Conservation (phyloP, 768 basidiomycete genomes). For the Amanita polypyramis region DNA sequence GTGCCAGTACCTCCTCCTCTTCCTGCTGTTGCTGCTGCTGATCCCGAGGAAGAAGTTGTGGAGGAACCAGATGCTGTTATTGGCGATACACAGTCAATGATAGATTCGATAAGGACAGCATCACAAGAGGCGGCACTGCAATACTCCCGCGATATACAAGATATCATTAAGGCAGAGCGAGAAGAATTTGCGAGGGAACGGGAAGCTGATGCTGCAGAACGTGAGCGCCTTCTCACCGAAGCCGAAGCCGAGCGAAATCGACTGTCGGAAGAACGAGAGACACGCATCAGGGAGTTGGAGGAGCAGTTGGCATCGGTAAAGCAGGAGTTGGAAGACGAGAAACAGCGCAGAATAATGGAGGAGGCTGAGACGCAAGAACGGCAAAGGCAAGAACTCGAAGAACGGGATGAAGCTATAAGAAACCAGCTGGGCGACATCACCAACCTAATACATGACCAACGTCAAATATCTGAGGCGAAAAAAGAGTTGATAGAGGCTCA, state of each 20-base stretch:
- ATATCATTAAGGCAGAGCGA: slow-evolving; percentile 46
- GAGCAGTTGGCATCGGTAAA: slow-evolving; percentile 49
- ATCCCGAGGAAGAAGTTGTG: slow-evolving; percentile 3
- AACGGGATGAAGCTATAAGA: slow-evolving; percentile 50
- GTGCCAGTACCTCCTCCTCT: slow-evolving; percentile 18
- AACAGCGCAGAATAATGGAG: slow-evolving; percentile 42
- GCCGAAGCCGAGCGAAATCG: slow-evolving; percentile 38
- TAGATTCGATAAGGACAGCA: slow-evolving; percentile 20
- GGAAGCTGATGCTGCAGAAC: slow-evolving; percentile 43
- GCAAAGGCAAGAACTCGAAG: slow-evolving; percentile 43
- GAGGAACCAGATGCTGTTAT: slow-evolving; percentile 16
- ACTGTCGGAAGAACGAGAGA: slow-evolving; percentile 38
- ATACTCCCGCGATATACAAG: slow-evolving; percentile 47
- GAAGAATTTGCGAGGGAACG: slow-evolving; percentile 48
- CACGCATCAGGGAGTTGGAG: slow-evolving; percentile 49
- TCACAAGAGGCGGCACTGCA: slow-evolving; percentile 44
- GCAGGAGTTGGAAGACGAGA: slow-evolving; percentile 55
- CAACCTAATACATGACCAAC: slow-evolving; percentile 59
- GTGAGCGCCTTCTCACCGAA: slow-evolving; percentile 37
- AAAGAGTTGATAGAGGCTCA: slow-evolving; percentile 49
- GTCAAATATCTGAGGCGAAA: slow-evolving; percentile 48
- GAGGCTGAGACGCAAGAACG: slow-evolving; percentile 54
- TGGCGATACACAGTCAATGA: slow-evolving; percentile 23
- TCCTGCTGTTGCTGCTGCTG: no score
- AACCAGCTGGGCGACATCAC: slow-evolving; percentile 63